Conservation (phyloP, 768 basidiomycete genomes). For the Crepidotus variabilis region DNA sequence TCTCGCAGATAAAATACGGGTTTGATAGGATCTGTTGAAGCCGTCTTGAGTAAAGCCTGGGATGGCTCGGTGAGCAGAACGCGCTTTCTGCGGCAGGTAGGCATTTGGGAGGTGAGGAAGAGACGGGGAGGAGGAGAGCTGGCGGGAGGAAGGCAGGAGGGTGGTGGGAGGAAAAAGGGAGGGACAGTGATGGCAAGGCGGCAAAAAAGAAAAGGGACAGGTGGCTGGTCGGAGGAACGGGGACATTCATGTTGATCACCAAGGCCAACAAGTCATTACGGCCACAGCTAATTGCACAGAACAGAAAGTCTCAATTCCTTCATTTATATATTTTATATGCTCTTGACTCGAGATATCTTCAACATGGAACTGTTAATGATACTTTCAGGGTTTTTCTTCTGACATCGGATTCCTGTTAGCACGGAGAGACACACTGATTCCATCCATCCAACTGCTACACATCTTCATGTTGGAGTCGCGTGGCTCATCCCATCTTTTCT, state of each 20-base stretch:
- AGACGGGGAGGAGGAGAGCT: conserved; percentile 18
- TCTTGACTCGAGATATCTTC: background rate
- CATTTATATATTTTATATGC: background rate
- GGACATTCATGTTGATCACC: conserved; percentile 26
- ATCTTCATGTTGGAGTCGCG: background rate
- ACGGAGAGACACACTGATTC: background rate
- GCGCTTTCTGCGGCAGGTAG: conserved; percentile 86
- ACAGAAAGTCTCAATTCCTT: background rate
- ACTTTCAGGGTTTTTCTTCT: background rate
- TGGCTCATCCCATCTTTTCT: background rate
- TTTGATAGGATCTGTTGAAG: conserved; percentile 58
- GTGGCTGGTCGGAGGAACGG: conserved; percentile 59
- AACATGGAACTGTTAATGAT: background rate
- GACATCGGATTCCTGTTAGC: background rate
- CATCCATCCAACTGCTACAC: background rate
- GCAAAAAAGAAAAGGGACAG: conserved; percentile 54
- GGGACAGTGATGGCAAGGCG: conserved; percentile 46
- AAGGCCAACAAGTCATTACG: conserved; percentile 13
- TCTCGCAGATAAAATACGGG: conserved; percentile 90
- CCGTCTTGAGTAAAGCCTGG: conserved; percentile 60
- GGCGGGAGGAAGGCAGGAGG: conserved; percentile 33
- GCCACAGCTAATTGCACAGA: background rate
- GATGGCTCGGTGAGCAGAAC: conserved; percentile 85
- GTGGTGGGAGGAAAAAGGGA: conserved; percentile 41
- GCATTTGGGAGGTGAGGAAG: conserved; percentile 47